A percentile compares a stretch with the other conserved stretches of the same genome.
phyloP scores from a whole-genome alignment of 345 rosid species.

The Schrenkiella parvula region DNA sequence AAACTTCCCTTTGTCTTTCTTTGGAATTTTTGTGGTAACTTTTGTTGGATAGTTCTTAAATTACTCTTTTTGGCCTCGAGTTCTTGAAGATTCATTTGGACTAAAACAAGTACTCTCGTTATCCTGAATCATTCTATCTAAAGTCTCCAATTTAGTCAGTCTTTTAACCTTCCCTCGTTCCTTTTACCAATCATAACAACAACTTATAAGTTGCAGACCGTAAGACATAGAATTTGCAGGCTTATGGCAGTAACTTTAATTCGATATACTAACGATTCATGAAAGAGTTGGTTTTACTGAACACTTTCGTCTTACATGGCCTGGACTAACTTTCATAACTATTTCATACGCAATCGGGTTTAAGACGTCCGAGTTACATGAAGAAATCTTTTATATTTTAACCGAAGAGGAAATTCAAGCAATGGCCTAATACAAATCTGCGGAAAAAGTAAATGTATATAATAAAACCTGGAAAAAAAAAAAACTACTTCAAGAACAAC shows the following conservation, averaged over 20 bases:
- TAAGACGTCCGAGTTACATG: neutral
- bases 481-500: slow-evolving; percentile 18
- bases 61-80: neutral
- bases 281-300: neutral
- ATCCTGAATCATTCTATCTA: neutral
- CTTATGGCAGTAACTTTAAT: neutral
- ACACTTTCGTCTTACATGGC: neutral
- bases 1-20: neutral
- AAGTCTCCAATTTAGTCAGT: neutral
- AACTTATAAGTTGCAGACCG: too few species aligned
- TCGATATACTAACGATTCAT: neutral
- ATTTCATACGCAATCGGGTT: neutral
- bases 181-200: neutral
- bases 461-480: neutral
- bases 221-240: neutral
- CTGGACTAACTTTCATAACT: neutral
- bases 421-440: neutral
- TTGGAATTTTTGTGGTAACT: slow-evolving; percentile 24
- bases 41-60: slow-evolving; percentile 20
- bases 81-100: neutral
- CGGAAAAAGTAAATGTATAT: neutral
- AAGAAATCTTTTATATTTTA: neutral
- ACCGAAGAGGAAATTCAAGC: neutral
- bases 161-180: neutral
- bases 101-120: neutral